Percentiles rank a stretch among this genome's conserved stretches.
phyloP scores from a whole-genome alignment of 306 rosid species.

The Rosa persica region DNA sequence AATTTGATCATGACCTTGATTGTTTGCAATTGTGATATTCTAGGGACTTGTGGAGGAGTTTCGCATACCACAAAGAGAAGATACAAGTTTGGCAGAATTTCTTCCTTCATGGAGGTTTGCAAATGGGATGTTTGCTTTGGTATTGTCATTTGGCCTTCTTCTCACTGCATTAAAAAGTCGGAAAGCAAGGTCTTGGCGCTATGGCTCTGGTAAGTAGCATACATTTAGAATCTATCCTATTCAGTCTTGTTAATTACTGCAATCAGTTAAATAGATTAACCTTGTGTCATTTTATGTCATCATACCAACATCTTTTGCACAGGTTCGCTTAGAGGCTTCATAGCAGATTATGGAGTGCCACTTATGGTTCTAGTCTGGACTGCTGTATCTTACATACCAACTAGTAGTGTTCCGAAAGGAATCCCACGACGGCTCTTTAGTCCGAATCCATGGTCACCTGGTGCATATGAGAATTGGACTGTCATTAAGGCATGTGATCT shows the following conservation, averaged over 20 bases:
- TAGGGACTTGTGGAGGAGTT: conserved; percentile 95
- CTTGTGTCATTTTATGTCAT: not conserved
- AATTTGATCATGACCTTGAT: not conserved
- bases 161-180: conserved; percentile 80
- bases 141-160: conserved; percentile 96
- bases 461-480: conserved; percentile 97
- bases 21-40: not conserved
- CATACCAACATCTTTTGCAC: conserved; percentile 3
- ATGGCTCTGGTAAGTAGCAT: conserved; percentile 67
- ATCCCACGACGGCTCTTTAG: conserved; percentile 92
- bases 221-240: not conserved
- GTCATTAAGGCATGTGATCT: conserved; percentile 66
- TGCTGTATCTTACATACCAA: conserved; percentile 80
- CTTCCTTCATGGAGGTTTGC: conserved; percentile 91
- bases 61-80: conserved; percentile 61
- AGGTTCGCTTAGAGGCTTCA: conserved; percentile 86
- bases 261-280: not conserved
- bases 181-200: conserved; percentile 98
- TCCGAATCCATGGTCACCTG: conserved; percentile 99
- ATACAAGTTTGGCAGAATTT: conserved; percentile 45
- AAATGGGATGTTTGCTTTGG: conserved; percentile 98
- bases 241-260: not conserved
- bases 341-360: conserved; percentile 98
- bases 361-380: conserved; percentile 97
- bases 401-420: conserved; percentile 68